Conservation (phyloP, 352 stramenopile species). For the Pythium aquatile region DNA sequence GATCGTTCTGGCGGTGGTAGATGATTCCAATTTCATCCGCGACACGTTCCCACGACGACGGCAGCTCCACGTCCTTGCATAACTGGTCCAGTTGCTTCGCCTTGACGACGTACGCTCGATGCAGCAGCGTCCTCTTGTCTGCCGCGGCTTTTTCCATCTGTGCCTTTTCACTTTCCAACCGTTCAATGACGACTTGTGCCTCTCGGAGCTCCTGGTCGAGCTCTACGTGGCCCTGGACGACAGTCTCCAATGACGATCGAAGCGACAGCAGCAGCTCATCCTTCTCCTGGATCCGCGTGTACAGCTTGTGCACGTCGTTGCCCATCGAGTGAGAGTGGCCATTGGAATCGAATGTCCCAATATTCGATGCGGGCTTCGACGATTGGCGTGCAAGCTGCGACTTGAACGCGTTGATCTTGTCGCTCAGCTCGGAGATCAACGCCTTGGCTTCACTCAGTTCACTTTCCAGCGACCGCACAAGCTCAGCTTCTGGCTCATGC, state of each 20-base stretch:
- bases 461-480: slow-evolving; percentile 7
- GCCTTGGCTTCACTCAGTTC: slow-evolving; percentile 26
- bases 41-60: slow-evolving; percentile 37
- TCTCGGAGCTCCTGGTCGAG: slow-evolving; percentile 41
- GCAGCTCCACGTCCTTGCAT: slow-evolving; percentile 46
- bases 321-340: no score
- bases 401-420: slow-evolving; percentile 31
- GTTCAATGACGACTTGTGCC: slow-evolving; percentile 26
- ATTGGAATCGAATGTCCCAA: no score
- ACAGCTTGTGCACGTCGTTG: slow-evolving; percentile 21
- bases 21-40: slow-evolving; percentile 51
- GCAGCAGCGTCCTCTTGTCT: slow-evolving; percentile 40
- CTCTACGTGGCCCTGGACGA: slow-evolving; percentile 41
- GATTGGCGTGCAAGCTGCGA: not conserved
- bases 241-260: slow-evolving; percentile 31
- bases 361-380: no score
- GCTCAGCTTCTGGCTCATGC: not conserved
- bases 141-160: slow-evolving; percentile 48
- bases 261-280: slow-evolving; percentile 39
- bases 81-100: slow-evolving; percentile 52
- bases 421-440: slow-evolving; percentile 26
- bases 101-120: slow-evolving; percentile 51
- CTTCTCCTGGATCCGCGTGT: slow-evolving; percentile 41
- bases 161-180: slow-evolving; percentile 31
- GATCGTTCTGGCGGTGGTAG: slow-evolving; percentile 46